phyloP scores from a whole-genome alignment of 495 filamentous ascomycete genomes.

The Apodospora peruviana region DNA sequence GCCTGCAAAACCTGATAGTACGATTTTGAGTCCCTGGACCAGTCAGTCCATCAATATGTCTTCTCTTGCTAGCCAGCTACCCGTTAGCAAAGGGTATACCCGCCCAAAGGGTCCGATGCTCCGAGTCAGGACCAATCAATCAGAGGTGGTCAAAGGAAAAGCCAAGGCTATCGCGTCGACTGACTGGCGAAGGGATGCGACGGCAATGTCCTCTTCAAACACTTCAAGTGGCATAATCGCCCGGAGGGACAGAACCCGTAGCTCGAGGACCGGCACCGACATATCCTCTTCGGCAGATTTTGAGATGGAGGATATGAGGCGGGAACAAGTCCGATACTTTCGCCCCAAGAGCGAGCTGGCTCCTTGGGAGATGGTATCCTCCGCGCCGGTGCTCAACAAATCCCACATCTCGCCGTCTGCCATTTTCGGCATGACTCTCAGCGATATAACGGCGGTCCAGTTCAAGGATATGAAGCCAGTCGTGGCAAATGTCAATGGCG shows the following conservation, averaged over 20 bases:
- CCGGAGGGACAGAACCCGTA: neutral
- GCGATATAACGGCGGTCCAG: conserved; percentile 9
- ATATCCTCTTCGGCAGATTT: neutral
- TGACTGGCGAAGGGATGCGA: conserved; percentile 24
- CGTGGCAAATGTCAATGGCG: conserved; percentile 16
- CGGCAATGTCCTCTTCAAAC: conserved; percentile 8
- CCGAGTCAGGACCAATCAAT: conserved; percentile 10
- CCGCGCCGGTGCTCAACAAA: conserved; percentile 12
- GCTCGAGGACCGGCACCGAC: conserved; percentile 6
- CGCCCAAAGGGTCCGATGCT: conserved; percentile 9
- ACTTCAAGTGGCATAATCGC: neutral
- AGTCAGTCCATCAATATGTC: conserved; percentile 17
- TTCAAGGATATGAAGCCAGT: conserved; percentile 16
- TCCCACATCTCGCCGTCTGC: neutral
- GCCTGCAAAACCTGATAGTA: no score
- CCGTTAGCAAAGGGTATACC: neutral
- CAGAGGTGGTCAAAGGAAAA: conserved; percentile 7
- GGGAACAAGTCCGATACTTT: neutral
- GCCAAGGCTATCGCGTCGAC: conserved; percentile 18
- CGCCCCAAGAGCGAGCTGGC: conserved; percentile 7
- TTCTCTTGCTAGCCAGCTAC: conserved; percentile 1
- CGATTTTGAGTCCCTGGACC: no score
- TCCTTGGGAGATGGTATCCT: conserved; percentile 17
- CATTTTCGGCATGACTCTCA: neutral
- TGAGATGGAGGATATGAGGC: conserved; percentile 8